Evolutionary conservation across 805 yeast genomes (phyloP).

Genomic region (Blastobotrys mokoenaii): DNA sequence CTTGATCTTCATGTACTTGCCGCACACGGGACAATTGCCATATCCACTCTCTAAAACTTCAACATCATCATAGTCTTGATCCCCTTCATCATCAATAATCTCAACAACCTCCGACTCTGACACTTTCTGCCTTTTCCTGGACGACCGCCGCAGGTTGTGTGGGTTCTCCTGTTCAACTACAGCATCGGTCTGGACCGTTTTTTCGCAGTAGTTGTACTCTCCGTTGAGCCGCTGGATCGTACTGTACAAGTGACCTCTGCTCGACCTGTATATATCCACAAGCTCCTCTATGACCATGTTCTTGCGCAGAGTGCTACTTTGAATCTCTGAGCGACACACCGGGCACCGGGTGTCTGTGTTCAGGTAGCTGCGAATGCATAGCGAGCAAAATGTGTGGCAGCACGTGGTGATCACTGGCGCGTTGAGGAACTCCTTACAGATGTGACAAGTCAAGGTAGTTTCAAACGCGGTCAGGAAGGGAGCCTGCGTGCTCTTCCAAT

Average conservation of each 20-base stretch:
- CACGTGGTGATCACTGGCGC: constrained; percentile 83
- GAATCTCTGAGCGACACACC: constrained; percentile 59
- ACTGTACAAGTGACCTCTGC: not conserved
- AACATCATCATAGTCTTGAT: not conserved
- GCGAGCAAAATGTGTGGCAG: constrained; percentile 83
- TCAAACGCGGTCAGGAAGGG: constrained; percentile 59
- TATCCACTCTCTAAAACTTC: not conserved
- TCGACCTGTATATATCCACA: constrained; percentile 30
- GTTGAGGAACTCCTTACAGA: constrained; percentile 72
- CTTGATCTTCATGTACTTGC: constrained; percentile 42
- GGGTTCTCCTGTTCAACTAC: not conserved
- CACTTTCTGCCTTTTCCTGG: not conserved
- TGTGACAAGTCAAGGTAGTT: constrained; percentile 67
- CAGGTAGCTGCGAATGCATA: constrained; percentile 70
- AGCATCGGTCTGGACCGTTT: not conserved
- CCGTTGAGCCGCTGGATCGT: not conserved
- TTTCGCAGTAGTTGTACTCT: too few species aligned
- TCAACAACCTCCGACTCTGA: not conserved
- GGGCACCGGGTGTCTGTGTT: constrained; percentile 63
- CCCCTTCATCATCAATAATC: not conserved
- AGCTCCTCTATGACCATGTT: constrained; percentile 67
- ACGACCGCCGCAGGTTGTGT: not conserved
- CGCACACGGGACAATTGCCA: constrained; percentile 66
- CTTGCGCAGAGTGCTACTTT: constrained; percentile 60
- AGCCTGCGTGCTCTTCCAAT: constrained; percentile 48